These are phyloP conservation scores for Penicillium riverlandense DNA, from an alignment of 495 filamentous ascomycete species.

Conservation along the genomic window DNA sequence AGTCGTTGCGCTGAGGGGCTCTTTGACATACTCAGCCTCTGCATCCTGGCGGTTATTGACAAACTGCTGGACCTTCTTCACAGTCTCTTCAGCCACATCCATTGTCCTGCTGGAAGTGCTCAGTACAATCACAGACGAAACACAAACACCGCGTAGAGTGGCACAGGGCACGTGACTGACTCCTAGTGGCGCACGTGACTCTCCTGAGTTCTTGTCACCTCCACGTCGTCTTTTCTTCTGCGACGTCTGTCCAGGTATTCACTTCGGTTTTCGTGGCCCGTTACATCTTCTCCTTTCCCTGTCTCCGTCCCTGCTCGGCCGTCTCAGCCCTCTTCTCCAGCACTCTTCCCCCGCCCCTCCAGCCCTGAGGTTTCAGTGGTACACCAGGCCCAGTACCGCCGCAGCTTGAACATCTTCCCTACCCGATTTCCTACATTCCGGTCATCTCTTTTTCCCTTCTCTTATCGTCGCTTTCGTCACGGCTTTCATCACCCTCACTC, in stretches of 20 bases:
- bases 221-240: background rate
- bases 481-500: background rate
- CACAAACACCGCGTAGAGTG: constrained; percentile 8
- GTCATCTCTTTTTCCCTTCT: background rate
- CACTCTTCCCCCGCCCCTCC: too few species aligned
- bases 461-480: background rate
- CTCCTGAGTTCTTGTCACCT: background rate
- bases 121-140: background rate
- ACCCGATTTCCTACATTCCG: background rate
- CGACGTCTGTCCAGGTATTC: too few species aligned
- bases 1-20: constrained; percentile 24
- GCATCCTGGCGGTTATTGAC: constrained; percentile 27
- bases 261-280: too few species aligned
- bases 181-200: background rate
- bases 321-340: too few species aligned
- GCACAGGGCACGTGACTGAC: background rate
- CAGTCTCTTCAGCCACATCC: constrained; percentile 24
- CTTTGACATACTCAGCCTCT: constrained; percentile 25
- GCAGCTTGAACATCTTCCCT: constrained; percentile 1
- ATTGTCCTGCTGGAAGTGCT: constrained; percentile 12
- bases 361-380: background rate
- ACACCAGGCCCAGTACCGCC: background rate
- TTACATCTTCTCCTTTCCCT: too few species aligned
- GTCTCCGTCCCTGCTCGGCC: too few species aligned
- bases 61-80: constrained; percentile 33